phyloP scores from a whole-genome alignment of 169 alveolate genomes.

The Plasmodium sp. region DNA sequence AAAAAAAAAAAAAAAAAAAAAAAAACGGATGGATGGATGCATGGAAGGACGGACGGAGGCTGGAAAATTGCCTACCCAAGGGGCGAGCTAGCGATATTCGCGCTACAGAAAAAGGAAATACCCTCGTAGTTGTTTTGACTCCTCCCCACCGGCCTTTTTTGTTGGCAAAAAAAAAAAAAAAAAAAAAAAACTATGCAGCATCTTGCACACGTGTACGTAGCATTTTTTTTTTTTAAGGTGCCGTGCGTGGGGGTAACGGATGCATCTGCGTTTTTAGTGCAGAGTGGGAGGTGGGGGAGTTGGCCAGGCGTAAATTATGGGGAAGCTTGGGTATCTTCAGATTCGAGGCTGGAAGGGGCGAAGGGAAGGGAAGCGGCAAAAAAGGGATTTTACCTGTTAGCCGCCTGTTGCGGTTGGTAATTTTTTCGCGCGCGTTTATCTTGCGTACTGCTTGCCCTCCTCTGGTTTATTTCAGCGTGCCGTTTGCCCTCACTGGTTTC shows the following conservation, averaged over 20 bases:
- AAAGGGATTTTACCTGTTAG: background rate
- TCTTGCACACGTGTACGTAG: background rate
- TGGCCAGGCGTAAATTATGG: background rate
- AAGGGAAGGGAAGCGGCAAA: background rate
- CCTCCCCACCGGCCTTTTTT: background rate
- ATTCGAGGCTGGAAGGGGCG: background rate
- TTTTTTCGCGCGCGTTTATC: background rate
- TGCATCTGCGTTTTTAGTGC: background rate
- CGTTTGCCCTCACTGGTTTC: background rate
- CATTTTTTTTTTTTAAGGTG: background rate
- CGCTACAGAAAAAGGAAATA: background rate
- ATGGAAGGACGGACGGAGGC: background rate
- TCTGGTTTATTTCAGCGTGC: background rate
- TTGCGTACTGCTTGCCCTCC: background rate
- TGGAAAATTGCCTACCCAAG: background rate
- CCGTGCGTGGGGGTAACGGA: background rate
- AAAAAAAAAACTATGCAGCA: background rate
- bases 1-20: background rate
- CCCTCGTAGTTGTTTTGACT: background rate
- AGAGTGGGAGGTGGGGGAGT: background rate
- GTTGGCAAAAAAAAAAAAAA: background rate
- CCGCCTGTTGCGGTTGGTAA: background rate
- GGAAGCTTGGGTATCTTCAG: background rate
- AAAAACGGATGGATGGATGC: background rate
- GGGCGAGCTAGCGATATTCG: background rate